Conservation (phyloP, 345 rosid genomes). For the Isatis tinctoria region DNA sequence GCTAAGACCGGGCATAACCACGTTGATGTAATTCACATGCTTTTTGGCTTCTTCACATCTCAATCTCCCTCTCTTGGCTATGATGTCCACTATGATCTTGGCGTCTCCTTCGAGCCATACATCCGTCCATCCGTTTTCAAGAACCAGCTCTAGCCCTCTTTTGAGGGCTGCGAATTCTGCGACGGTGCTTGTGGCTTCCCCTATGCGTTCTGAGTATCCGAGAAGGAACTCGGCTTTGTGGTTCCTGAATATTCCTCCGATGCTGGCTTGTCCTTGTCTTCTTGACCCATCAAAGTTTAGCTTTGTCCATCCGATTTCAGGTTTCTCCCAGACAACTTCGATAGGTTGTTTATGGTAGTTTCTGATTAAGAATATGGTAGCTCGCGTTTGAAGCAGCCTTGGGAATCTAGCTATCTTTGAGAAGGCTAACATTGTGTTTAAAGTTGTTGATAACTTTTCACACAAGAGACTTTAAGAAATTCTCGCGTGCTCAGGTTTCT, state of each 20-base stretch:
- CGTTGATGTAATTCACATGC: constrained; percentile 42
- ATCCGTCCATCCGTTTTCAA: constrained; percentile 67
- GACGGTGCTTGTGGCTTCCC: constrained; percentile 55
- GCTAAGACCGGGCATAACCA: constrained; percentile 51
- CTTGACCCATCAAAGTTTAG: constrained; percentile 79
- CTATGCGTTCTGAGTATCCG: constrained; percentile 77
- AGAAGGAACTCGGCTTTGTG: constrained; percentile 74
- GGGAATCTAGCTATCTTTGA: constrained; percentile 37
- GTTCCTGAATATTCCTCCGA: constrained; percentile 80
- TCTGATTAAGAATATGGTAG: constrained; percentile 29
- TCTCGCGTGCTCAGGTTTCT: not conserved
- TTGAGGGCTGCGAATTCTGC: constrained; percentile 74
- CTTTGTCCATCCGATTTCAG: constrained; percentile 68
- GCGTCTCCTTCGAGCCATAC: constrained; percentile 90
- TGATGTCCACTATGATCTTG: constrained; percentile 55
- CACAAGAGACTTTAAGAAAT: not conserved
- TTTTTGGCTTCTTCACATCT: constrained; percentile 44
- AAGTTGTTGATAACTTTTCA: not conserved
- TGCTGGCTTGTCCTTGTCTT: constrained; percentile 59
- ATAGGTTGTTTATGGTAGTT: constrained; percentile 48
- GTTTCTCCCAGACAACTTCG: constrained; percentile 75
- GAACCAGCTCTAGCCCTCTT: constrained; percentile 68
- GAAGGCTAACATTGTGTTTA: constrained; percentile 32
- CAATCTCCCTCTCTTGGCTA: constrained; percentile 42
- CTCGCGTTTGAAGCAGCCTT: constrained; percentile 30